Percentiles rank a stretch among this genome's conserved stretches.
Evolutionary conservation across 768 basidiomycete genomes (phyloP).

Genomic region (Tremella yokohamensis): DNA sequence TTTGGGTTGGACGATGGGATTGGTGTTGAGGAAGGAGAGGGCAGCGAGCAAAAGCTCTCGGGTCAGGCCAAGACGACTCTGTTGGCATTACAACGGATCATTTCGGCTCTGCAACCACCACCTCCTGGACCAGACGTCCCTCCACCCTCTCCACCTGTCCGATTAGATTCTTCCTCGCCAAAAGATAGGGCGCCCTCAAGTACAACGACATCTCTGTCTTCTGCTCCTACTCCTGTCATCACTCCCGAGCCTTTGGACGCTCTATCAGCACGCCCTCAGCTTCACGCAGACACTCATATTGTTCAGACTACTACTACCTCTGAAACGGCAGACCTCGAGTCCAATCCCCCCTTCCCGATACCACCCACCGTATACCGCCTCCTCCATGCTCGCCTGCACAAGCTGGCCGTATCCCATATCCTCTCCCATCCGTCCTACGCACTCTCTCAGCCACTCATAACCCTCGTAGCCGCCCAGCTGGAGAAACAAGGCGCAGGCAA

Average conservation of each 20-base stretch:
- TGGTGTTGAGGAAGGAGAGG: background rate
- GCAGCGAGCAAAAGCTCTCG: background rate
- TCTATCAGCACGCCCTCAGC: background rate
- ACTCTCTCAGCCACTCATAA: constrained; percentile 17
- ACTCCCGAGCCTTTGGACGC: background rate
- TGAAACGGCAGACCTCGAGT: background rate
- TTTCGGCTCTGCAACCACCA: background rate
- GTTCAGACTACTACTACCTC: background rate
- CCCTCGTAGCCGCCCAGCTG: constrained; percentile 16
- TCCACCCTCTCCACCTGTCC: background rate
- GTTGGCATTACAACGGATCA: constrained; percentile 2
- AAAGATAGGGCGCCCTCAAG: no score
- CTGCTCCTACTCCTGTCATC: background rate
- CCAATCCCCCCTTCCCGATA: background rate
- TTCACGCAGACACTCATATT: background rate
- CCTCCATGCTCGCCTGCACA: constrained; percentile 25
- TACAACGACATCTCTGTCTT: background rate
- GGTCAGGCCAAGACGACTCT: constrained; percentile 1
- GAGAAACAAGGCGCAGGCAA: constrained; percentile 28
- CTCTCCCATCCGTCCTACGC: constrained; percentile 29
- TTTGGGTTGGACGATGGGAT: background rate
- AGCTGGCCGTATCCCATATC: constrained; percentile 29
- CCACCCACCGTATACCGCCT: constrained; percentile 27
- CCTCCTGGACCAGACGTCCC: background rate
- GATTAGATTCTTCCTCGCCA: no score